Evolutionary conservation across 2,329 filamentous ascomycete species (phyloP), one percentile per base, ranked within the genome.

Genomic region (Claviceps arundinis): DNA sequence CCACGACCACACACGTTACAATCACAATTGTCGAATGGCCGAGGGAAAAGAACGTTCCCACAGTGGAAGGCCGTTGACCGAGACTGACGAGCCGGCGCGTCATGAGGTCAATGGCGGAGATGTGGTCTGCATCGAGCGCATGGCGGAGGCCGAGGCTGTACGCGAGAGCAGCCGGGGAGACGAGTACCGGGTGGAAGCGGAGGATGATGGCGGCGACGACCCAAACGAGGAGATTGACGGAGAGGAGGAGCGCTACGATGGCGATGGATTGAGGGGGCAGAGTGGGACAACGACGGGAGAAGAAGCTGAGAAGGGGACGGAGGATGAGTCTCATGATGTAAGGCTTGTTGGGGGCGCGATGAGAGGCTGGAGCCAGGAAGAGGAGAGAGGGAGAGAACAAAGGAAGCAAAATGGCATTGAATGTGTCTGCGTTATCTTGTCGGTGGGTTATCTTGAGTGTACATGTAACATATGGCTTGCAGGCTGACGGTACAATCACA

Each of bases 91-190:
- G 79, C 6, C 91, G 82, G 3, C 93, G 79, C 1, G 93, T 97
- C 84, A 94, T 95, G 40, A 97, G 78, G 68, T 97, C 91, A 61
- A 97, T 98, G 56, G 90, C 91, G 60, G 70, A 69, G 61, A 77
- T 79, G 65, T 97, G 93, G 68, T 97, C 91, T n/a, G 91, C 93
- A 63, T 97, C 93, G 45, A 97, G 80, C n/a, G 91, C 91, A 73
- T 97, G 91, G 43, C 91, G 85, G 13, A 97, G 77, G 2, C 91
- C 91, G 11, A 97, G 78, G 0, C 88, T 88, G 67, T 94, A 97
- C 26, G 90, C 84, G 1, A 97, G 78, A 2, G 90, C 82, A 1
- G 89, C 88, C 2, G 89, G 84, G 2, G 86, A 86, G 48, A 90
- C 80, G 56, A 96, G 77, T 0, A 75, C 70, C 0, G 78, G 72